Evolutionary conservation across 495 filamentous ascomycete species (phyloP).

Genomic region (Haplographium delicatum): DNA sequence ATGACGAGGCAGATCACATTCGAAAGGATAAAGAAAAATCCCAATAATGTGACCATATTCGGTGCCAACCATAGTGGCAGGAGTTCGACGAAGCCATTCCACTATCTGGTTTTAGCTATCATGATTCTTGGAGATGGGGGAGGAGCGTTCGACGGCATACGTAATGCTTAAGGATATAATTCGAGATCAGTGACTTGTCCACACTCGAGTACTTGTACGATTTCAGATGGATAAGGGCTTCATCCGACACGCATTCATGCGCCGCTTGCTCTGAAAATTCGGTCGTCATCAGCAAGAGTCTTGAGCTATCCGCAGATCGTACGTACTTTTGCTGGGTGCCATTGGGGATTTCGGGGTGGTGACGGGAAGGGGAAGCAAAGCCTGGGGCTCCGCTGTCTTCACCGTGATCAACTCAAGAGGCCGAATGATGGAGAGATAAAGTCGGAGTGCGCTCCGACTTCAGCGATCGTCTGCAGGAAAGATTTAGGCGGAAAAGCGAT

Average conservation of each 20-base stretch:
- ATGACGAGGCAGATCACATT: slow-evolving; percentile 79
- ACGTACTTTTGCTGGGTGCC: slow-evolving; percentile 40
- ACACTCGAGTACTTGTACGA: slow-evolving; percentile 95
- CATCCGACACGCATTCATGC: slow-evolving; percentile 54
- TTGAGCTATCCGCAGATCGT: slow-evolving; percentile 1
- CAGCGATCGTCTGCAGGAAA: slow-evolving; percentile 10
- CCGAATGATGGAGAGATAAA: slow-evolving; percentile 18
- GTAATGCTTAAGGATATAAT: slow-evolving; percentile 90
- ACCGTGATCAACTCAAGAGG: slow-evolving; percentile 22
- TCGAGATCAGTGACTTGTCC: slow-evolving; percentile 91
- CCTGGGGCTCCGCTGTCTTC: slow-evolving; percentile 17
- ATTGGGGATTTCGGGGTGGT: slow-evolving; percentile 29
- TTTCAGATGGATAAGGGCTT: slow-evolving; percentile 74
- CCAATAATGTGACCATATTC: slow-evolving; percentile 94
- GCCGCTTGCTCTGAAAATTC: slow-evolving; percentile 39
- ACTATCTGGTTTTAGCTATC: slow-evolving; percentile 49
- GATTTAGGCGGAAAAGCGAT: not conserved
- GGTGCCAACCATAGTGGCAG: slow-evolving; percentile 94
- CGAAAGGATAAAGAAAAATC: slow-evolving; percentile 86
- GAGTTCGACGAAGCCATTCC: slow-evolving; percentile 93
- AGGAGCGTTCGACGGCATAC: slow-evolving; percentile 49
- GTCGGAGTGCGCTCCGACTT: slow-evolving; percentile 24
- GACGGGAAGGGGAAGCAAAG: slow-evolving; percentile 23
- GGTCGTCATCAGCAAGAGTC: slow-evolving; percentile 1
- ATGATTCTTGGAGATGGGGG: not conserved